Conservation (phyloP, 805 yeast genomes). For the Candida taoyuanica region DNA sequence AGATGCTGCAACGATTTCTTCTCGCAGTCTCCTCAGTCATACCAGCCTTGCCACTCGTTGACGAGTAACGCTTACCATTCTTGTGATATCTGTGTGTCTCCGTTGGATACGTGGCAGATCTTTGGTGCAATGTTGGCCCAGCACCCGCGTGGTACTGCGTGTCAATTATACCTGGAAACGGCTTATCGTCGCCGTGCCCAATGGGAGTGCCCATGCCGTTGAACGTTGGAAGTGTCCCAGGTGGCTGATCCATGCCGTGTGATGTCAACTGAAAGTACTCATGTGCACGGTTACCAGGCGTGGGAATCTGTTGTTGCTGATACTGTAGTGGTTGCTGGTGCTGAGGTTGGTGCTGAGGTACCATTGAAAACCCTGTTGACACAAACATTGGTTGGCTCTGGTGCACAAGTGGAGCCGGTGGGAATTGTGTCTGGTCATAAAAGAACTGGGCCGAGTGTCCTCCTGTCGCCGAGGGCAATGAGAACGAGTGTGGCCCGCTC, state of each 20-base stretch:
- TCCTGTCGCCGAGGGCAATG: no score
- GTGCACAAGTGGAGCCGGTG: conserved; percentile 3
- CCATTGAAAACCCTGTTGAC: neutral
- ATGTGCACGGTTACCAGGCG: no score
- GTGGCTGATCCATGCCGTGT: no score
- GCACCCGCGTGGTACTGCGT: conserved; percentile 10
- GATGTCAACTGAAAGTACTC: no score
- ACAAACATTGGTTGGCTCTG: no score
- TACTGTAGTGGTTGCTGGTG: conserved; percentile 4
- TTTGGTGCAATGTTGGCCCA: conserved; percentile 9
- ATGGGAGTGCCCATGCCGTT: no score
- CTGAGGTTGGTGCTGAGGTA: conserved; percentile 1
- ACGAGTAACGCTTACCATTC: conserved; percentile 11
- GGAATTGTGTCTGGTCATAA: conserved; percentile 11
- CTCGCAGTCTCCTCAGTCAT: conserved; percentile 43
- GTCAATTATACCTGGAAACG: conserved; percentile 24
- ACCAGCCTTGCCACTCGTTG: conserved; percentile 23
- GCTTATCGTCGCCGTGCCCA: conserved; percentile 15
- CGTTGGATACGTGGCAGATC: conserved; percentile 18
- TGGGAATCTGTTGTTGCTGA: conserved; percentile 1
- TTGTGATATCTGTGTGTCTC: conserved; percentile 9
- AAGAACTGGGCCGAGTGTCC: conserved; percentile 2
- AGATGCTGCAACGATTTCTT: conserved; percentile 45
- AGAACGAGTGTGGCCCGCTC: no score
- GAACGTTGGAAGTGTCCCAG: no score